phyloP scores from a whole-genome alignment of 768 basidiomycete genomes.

The Gymnopilus dilepis region DNA sequence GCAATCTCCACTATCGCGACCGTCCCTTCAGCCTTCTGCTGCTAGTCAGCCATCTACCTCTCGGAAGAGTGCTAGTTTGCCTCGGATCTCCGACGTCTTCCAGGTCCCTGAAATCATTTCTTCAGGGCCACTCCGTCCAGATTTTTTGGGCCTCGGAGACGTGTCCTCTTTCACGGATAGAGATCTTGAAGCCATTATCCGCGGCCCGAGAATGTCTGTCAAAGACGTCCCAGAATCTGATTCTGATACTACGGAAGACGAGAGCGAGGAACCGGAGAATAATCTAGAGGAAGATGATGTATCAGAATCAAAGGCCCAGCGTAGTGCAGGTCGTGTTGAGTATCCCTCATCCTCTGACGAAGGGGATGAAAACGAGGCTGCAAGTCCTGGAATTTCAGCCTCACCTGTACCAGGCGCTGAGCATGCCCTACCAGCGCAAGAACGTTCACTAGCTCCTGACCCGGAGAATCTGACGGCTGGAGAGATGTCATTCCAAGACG shows the following conservation, averaged over 20 bases:
- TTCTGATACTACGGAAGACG: constrained; percentile 38
- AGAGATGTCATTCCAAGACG: constrained; percentile 34
- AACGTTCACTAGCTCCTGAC: neutral
- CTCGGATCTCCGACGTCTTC: neutral
- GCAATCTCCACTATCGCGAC: neutral
- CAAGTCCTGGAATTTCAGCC: neutral
- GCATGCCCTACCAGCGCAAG: neutral
- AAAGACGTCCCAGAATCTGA: constrained; percentile 45
- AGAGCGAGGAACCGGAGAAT: constrained; percentile 42
- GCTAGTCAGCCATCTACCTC: constrained; percentile 8
- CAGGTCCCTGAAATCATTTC: constrained; percentile 1
- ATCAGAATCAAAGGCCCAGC: constrained; percentile 14
- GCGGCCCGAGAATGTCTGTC: constrained; percentile 39
- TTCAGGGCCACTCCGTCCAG: constrained; percentile 3
- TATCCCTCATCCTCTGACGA: constrained; percentile 40
- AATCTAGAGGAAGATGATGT: constrained; percentile 40
- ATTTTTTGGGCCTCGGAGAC: constrained; percentile 22
- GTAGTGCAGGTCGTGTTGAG: constrained; percentile 12
- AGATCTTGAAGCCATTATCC: constrained; percentile 43
- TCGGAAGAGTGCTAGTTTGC: neutral
- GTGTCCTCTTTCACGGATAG: constrained; percentile 31
- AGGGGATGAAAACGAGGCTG: constrained; percentile 39
- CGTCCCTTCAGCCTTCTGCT: constrained; percentile 7
- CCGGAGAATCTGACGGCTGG: constrained; percentile 13
- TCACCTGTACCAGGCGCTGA: neutral